A percentile compares a stretch with the other conserved stretches of the same genome.
Evolutionary conservation across 805 yeast species (phyloP).

Genomic region (Cephaloascus fragrans): DNA sequence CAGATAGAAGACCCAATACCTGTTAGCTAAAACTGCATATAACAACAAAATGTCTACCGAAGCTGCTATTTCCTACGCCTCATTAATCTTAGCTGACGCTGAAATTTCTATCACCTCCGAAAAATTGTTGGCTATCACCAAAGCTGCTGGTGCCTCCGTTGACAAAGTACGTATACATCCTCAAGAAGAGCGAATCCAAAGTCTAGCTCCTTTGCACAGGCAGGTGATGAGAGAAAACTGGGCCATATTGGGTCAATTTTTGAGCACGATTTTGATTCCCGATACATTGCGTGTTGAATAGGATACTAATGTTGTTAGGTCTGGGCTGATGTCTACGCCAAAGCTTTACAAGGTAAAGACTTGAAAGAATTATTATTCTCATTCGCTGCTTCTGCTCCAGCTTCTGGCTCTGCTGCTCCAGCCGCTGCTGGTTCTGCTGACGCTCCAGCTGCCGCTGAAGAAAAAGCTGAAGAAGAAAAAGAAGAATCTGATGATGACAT

Average conservation of each 20-base stretch:
- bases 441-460: conserved; percentile 49
- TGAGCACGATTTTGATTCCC: not conserved
- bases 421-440: conserved; percentile 21
- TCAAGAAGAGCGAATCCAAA: no score
- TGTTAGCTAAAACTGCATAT: no score
- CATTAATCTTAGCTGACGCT: conserved; percentile 96
- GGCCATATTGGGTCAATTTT: no score
- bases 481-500: conserved; percentile 76
- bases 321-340: conserved; percentile 85
- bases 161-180: conserved; percentile 43
- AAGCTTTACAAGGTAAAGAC: conserved; percentile 80
- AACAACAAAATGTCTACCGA: conserved; percentile 83
- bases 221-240: no score
- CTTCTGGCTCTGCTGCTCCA: conserved; percentile 24
- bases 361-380: conserved; percentile 64
- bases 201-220: no score
- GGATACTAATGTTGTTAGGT: conserved; percentile 21
- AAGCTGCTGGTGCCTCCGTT: conserved; percentile 77
- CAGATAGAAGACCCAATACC: no score
- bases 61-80: conserved; percentile 95
- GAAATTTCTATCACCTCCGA: conserved; percentile 88
- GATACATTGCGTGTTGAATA: not conserved
- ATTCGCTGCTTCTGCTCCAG: conserved; percentile 38
- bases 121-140: conserved; percentile 67
- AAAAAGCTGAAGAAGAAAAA: conserved; percentile 41